A percentile compares a stretch with the other conserved stretches of the same genome.
Conservation (phyloP, 2,329 filamentous ascomycete species). For the Phaeosphaeria sp. region DNA sequence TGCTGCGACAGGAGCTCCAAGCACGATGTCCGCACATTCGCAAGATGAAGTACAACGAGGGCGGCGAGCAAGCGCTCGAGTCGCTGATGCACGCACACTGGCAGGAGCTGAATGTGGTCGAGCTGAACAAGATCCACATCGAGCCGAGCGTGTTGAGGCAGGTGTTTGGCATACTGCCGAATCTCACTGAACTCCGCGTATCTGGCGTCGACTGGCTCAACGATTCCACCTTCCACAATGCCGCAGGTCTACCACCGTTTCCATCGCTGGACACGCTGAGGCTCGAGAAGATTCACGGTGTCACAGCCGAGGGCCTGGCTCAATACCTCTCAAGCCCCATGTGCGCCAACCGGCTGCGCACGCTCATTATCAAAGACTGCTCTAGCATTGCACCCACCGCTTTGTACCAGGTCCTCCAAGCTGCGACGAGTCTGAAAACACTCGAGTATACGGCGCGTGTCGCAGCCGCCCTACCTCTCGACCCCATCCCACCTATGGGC, state of each 20-base stretch:
- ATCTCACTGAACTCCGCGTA: constrained; percentile 76
- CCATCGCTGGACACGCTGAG: constrained; percentile 77
- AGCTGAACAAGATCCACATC: constrained; percentile 71
- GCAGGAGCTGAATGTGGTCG: constrained; percentile 74
- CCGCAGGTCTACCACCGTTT: constrained; percentile 71
- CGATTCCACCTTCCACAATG: constrained; percentile 75
- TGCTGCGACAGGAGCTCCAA: constrained; percentile 83
- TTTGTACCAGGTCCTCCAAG: constrained; percentile 66
- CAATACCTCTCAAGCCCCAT: constrained; percentile 67
- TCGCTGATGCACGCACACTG: constrained; percentile 71
- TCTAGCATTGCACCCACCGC: constrained; percentile 72
- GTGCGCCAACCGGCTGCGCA: constrained; percentile 66
- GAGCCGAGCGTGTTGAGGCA: constrained; percentile 74
- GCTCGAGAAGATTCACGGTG: constrained; percentile 71
- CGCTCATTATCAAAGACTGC: constrained; percentile 70
- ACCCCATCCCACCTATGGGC: constrained; percentile 66
- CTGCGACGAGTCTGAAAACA: constrained; percentile 64
- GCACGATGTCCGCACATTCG: constrained; percentile 81
- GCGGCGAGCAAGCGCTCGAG: constrained; percentile 79
- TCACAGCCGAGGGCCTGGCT: constrained; percentile 75
- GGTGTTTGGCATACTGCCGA: constrained; percentile 70
- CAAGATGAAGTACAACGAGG: constrained; percentile 85
- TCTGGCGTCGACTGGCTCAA: constrained; percentile 72
- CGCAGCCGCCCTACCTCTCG: constrained; percentile 62
- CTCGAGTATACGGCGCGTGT: constrained; percentile 65